Evolutionary conservation across 768 basidiomycete genomes (phyloP).

Genomic region (Rhizopogon roseolus): DNA sequence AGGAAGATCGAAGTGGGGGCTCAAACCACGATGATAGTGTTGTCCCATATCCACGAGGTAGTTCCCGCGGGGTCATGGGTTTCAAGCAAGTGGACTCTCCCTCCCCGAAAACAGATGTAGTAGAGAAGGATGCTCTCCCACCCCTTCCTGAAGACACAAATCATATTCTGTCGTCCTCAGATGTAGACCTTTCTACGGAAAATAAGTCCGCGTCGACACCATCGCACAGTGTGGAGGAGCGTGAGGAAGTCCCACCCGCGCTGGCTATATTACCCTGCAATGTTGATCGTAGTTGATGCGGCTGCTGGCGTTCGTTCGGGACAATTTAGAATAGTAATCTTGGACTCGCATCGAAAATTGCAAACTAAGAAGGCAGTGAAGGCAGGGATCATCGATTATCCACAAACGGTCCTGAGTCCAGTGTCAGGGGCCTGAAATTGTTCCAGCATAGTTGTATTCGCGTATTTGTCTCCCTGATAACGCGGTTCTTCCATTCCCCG

Average conservation of each 20-base stretch:
- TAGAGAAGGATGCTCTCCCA: not conserved
- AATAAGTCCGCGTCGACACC: not conserved
- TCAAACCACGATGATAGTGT: constrained; percentile 17
- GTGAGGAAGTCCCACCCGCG: not conserved
- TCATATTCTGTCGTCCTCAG: not conserved
- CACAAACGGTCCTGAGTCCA: no score
- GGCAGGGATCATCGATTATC: no score
- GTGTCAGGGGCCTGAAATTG: no score
- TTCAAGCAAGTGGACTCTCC: constrained; percentile 5
- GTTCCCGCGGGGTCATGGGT: constrained; percentile 11
- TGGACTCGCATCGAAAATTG: not conserved
- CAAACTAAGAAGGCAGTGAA: not conserved
- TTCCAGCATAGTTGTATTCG: no score
- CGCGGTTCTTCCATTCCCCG: not conserved
- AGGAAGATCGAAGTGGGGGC: constrained; percentile 3
- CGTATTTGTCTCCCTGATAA: not conserved
- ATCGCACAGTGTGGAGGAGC: not conserved
- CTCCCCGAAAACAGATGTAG: not conserved
- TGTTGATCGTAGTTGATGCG: not conserved
- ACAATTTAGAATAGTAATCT: not conserved
- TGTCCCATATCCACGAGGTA: constrained; percentile 15
- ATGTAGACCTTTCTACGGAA: not conserved
- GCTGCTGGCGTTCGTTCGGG: not conserved
- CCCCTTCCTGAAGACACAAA: not conserved
- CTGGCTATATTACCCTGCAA: not conserved